These are phyloP conservation scores for Pisolithus sp. DNA, from an alignment of 768 basidiomycete species.

Conservation along the genomic window DNA sequence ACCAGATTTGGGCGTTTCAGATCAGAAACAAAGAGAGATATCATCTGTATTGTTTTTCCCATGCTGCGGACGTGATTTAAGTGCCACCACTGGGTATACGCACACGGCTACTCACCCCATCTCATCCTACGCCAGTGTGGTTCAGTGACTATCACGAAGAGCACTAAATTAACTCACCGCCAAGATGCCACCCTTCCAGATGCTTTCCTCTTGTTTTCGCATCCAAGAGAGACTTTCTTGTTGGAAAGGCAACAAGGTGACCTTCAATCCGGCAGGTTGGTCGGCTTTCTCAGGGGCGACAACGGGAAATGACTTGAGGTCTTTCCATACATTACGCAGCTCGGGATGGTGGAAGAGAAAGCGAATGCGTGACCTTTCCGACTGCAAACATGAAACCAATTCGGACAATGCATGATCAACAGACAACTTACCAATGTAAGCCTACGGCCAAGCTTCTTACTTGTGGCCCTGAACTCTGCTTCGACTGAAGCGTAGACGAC, in stretches of 20 bases:
- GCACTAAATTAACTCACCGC: slow-evolving; percentile 48
- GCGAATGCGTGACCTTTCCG: slow-evolving; percentile 62
- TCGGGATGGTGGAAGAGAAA: slow-evolving; percentile 72
- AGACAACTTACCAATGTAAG: slow-evolving; percentile 55
- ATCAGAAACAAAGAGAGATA: slow-evolving; percentile 81
- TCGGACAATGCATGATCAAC: slow-evolving; percentile 4
- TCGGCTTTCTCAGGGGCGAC: slow-evolving; percentile 62
- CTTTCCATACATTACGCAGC: slow-evolving; percentile 80
- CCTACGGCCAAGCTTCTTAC: slow-evolving; percentile 59
- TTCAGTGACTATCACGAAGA: slow-evolving; percentile 5
- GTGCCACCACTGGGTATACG: slow-evolving; percentile 3
- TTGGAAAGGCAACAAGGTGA: slow-evolving; percentile 89
- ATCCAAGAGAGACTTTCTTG: slow-evolving; percentile 95
- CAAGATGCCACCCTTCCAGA: slow-evolving; percentile 89
- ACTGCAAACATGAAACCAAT: slow-evolving; percentile 36
- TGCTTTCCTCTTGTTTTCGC: slow-evolving; percentile 81
- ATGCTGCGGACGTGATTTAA: slow-evolving; percentile 43
- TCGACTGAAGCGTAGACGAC: slow-evolving; percentile 16
- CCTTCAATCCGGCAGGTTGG: slow-evolving; percentile 80
- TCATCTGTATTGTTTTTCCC: slow-evolving; percentile 97
- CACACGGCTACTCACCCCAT: slow-evolving; percentile 62
- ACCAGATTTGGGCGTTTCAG: slow-evolving; percentile 79
- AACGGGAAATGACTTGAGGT: slow-evolving; percentile 60
- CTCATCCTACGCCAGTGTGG: slow-evolving; percentile 52
- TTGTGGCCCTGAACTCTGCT: slow-evolving; percentile 34